Percentiles rank a stretch among this genome's conserved stretches.
Evolutionary conservation across 2,329 filamentous ascomycete genomes (phyloP).

Genomic region (Lecanosticta acicola): DNA sequence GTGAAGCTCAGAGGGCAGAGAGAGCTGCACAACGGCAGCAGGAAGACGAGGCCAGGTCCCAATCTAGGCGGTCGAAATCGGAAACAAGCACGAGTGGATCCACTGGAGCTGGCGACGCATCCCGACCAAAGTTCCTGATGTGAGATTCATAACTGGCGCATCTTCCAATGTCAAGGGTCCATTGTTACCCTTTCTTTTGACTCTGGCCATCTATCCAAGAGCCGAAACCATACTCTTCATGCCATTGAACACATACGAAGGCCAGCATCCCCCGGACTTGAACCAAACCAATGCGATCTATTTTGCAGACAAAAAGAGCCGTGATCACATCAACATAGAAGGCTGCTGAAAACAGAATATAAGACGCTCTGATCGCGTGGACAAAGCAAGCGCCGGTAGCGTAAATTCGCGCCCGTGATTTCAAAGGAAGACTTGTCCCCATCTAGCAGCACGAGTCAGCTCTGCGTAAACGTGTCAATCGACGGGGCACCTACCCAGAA

Average conservation of each 20-base stretch:
- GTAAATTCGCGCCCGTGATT: neutral
- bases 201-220: no score
- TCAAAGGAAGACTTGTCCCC: conserved; percentile 10
- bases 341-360: no score
- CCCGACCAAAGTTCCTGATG: conserved; percentile 29
- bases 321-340: no score
- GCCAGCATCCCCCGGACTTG: no score
- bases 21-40: conserved; percentile 18
- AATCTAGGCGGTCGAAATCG: neutral
- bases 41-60: conserved; percentile 12
- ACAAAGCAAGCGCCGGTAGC: neutral
- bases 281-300: no score
- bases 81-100: conserved; percentile 2
- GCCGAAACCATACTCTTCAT: no score
- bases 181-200: no score
- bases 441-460: conserved; percentile 1
- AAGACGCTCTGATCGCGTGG: neutral
- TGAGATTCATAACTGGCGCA: no score
- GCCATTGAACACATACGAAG: no score
- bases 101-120: conserved; percentile 5
- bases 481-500: conserved; percentile 17
- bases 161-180: neutral
- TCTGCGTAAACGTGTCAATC: neutral
- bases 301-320: no score
- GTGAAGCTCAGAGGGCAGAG: conserved; percentile 23